Evolutionary conservation across 1,139 yeast genomes (phyloP).

Genomic region (Candida sanyaensis): DNA sequence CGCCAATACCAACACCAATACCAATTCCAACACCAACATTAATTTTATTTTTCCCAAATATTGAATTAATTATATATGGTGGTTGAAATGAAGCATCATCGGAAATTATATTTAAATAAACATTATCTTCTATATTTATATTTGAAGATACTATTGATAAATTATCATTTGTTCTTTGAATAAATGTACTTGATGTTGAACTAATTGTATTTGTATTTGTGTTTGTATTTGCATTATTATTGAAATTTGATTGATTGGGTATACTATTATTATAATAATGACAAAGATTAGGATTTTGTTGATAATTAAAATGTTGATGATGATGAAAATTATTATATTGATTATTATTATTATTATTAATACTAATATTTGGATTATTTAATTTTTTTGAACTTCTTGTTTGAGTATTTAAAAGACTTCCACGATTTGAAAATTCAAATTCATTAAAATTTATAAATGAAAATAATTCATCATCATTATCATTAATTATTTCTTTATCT

Average conservation of each 20-base stretch:
- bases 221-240: neutral
- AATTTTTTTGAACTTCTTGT: slow-evolving; percentile 3
- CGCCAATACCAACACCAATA: no score
- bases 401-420: slow-evolving; percentile 6
- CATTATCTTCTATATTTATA: slow-evolving; percentile 2
- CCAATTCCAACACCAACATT: no score
- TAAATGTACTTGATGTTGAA: neutral
- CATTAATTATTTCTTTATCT: no score
- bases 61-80: neutral
- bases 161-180: slow-evolving; percentile 1
- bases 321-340: neutral
- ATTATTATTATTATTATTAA: neutral
- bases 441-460: slow-evolving; percentile 9
- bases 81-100: slow-evolving; percentile 11
- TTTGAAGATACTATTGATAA: slow-evolving; percentile 6
- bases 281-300: neutral
- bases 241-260: neutral
- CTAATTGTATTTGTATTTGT: neutral
- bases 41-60: neutral
- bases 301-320: neutral
- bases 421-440: slow-evolving; percentile 12
- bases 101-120: slow-evolving; percentile 6
- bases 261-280: neutral
- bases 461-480: slow-evolving; percentile 2
- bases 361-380: neutral